A percentile compares a stretch with the other conserved stretches of the same genome.
phyloP scores from a whole-genome alignment of 345 rosid genomes.

The Eucalyptus melliodora region DNA sequence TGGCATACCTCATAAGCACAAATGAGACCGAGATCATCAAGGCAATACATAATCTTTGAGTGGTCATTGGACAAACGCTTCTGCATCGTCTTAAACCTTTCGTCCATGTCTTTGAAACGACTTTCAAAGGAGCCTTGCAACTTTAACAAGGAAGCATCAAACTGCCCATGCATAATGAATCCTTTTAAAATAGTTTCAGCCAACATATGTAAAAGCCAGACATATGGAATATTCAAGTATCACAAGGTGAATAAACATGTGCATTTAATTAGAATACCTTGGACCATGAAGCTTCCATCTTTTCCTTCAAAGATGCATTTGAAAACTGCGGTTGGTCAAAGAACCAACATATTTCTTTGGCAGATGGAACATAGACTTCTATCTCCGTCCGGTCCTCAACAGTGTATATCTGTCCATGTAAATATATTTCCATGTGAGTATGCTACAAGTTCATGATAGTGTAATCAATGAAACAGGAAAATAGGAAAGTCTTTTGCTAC shows the following conservation, averaged over 20 bases:
- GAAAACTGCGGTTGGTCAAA: slow-evolving; percentile 33
- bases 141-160: slow-evolving; percentile 29
- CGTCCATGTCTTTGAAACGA: slow-evolving; percentile 26
- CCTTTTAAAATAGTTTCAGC: background rate
- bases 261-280: slow-evolving; percentile 35
- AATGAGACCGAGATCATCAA: slow-evolving; percentile 70
- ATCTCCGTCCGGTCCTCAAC: slow-evolving; percentile 39
- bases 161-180: slow-evolving; percentile 26
- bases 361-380: slow-evolving; percentile 36
- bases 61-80: slow-evolving; percentile 35
- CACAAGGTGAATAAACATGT: background rate
- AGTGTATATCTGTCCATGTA: slow-evolving; percentile 41
- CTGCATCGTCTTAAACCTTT: slow-evolving; percentile 23
- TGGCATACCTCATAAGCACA: slow-evolving; percentile 74
- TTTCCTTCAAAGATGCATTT: slow-evolving; percentile 34
- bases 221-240: background rate
- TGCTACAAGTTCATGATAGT: background rate
- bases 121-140: slow-evolving; percentile 24
- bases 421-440: background rate
- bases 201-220: background rate
- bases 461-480: background rate
- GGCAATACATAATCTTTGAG: slow-evolving; percentile 60
- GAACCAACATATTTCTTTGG: slow-evolving; percentile 40
- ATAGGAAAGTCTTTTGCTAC: slow-evolving; percentile 6
- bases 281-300: slow-evolving; percentile 35